phyloP scores from a whole-genome alignment of 805 yeast species.

The Spathaspora gorwiae region DNA sequence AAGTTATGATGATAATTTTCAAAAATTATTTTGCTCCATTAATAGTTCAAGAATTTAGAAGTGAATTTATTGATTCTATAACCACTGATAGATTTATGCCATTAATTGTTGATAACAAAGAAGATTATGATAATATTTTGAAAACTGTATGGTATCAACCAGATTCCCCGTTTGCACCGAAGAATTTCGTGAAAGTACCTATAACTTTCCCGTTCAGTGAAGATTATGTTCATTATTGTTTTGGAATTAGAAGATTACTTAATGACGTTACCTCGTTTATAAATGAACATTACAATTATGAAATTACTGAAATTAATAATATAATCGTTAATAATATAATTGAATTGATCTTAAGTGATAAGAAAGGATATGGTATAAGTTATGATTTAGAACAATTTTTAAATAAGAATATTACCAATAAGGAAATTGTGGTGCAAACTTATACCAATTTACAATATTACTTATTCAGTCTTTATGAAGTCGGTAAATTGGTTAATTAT shows the following conservation, averaged over 20 bases:
- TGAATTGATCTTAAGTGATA: conserved; percentile 60
- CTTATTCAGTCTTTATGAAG: conserved; percentile 65
- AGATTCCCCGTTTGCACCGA: conserved; percentile 43
- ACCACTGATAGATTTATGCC: conserved; percentile 89
- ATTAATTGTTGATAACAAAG: conserved; percentile 56
- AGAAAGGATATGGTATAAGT: conserved; percentile 52
- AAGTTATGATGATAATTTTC: conserved; percentile 55
- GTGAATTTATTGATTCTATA: conserved; percentile 58
- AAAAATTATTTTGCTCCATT: conserved; percentile 54
- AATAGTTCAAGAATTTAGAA: conserved; percentile 50
- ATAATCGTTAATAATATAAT: conserved; percentile 57
- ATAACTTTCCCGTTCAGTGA: conserved; percentile 76
- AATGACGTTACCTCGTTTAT: conserved; percentile 61
- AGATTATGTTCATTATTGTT: conserved; percentile 81
- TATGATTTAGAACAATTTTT: conserved; percentile 51
- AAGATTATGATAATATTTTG: conserved; percentile 59
- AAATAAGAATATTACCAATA: conserved; percentile 64
- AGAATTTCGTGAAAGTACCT: conserved; percentile 41
- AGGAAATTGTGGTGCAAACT: conserved; percentile 88
- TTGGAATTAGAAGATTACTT: conserved; percentile 59
- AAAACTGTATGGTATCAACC: conserved; percentile 67
- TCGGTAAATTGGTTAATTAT: conserved; percentile 45
- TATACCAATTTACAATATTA: conserved; percentile 85
- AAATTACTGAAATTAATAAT: conserved; percentile 51
- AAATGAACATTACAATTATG: conserved; percentile 59